Evolutionary conservation across 73 alveolate species (phyloP), one percentile per base, ranked within the genome.

Genomic region (Loxodes magnus): DNA sequence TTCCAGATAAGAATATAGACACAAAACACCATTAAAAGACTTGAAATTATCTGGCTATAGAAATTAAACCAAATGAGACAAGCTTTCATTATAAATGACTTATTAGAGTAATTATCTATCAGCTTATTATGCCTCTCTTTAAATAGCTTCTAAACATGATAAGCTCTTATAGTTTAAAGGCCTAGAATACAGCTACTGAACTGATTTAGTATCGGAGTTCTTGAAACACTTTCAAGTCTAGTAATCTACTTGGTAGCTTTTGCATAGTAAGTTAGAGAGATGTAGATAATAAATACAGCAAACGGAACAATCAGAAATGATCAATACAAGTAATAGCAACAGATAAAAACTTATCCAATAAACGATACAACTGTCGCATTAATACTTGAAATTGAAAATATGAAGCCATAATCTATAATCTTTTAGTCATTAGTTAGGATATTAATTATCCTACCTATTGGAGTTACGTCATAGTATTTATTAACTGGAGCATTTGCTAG

Each of bases 371-470:
- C 20, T 17, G 38, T 29, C 22, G 0, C 0, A 46, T 9, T 5
- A 24, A 21, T 2, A 25, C 26, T 5, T 25, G 15, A 1, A 21
- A 21, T 0, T 5, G 16, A 10, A 21, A 25, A n/a, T n/a, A 7
- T 0, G 27, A 2, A 46, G 27, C 0, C 2, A 31, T 46, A 20
- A 30, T 67, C 82, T 5, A 67, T 57, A 6, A 36, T 42, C 3
- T 41, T 60, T 33, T 63, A 55, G 56, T 88, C 98, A 43, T 79
- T 77, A 4, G 96, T 60, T 35, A 92, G 74, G 43, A 88, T 71
- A 64, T 89, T 88, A 46, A 88, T 43, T 21, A 92, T 76, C 48
- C 87, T 68, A 12, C 97, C 97, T 15, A 80, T 53, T 4, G 97
- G 96, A 28, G 90, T 81, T 6, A 63, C 71, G 54, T 92, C 97